Percentiles rank a stretch among this genome's conserved stretches.
Evolutionary conservation across 2,329 filamentous ascomycete genomes (phyloP).

Genomic region (Talaromyces verruculosus): DNA sequence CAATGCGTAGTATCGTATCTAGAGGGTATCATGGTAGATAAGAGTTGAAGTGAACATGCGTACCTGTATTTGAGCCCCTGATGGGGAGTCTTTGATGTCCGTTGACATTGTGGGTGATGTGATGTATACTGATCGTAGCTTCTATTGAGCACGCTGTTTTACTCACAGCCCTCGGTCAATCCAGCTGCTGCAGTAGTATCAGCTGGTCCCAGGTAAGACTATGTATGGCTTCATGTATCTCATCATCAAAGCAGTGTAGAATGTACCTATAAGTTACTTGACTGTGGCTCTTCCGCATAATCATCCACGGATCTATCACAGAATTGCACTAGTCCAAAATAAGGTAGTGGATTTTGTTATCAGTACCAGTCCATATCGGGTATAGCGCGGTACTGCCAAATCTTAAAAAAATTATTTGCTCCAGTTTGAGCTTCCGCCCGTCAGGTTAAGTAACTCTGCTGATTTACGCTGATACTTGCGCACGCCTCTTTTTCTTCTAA

Average conservation of each 20-base stretch:
- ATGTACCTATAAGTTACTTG: neutral
- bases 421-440: neutral
- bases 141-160: too few species aligned
- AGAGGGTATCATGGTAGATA: too few species aligned
- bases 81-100: slow-evolving; percentile 16
- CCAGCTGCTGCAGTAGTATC: neutral
- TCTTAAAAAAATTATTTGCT: slow-evolving; percentile 21
- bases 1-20: too few species aligned
- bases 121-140: neutral
- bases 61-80: slow-evolving; percentile 7
- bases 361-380: slow-evolving; percentile 19
- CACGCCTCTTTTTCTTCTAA: neutral
- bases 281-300: slow-evolving; percentile 1
- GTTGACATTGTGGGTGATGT: slow-evolving; percentile 17
- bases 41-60: too few species aligned
- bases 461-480: neutral
- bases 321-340: neutral
- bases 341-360: slow-evolving; percentile 3
- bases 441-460: neutral
- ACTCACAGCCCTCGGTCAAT: too few species aligned
- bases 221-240: neutral
- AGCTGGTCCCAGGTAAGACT: too few species aligned
- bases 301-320: neutral
- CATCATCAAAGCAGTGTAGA: neutral
- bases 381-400: slow-evolving; percentile 10